These are phyloP conservation scores for Phytophthora kernoviae DNA, from an alignment of 352 stramenopile species.

Conservation along the genomic window DNA sequence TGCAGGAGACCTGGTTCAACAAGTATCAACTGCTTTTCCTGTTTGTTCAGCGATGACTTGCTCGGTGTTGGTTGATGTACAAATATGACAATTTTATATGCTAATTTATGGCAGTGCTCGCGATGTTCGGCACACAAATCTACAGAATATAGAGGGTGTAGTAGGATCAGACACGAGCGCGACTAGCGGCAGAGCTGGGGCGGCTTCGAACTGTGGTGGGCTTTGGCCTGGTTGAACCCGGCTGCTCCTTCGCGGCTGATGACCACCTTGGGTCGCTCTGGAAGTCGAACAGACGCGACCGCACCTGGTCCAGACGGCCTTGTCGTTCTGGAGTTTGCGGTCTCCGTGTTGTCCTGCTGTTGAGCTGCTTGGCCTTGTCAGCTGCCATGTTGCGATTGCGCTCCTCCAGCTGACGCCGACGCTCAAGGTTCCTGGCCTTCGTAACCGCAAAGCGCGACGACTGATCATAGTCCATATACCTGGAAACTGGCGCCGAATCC, in stretches of 20 bases:
- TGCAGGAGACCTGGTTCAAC: too few relatives aligned
- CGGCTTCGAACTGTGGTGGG: conserved; percentile 9
- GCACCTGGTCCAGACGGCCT: conserved; percentile 20
- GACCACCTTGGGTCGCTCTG: conserved; percentile 3
- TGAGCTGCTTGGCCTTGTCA: conserved; percentile 12
- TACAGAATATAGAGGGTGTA: not conserved
- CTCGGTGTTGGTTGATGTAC: too few relatives aligned
- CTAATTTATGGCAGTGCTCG: conserved; percentile 20
- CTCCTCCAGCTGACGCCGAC: conserved; percentile 38
- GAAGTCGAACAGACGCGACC: conserved; percentile 22
- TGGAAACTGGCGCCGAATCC: conserved; percentile 14
- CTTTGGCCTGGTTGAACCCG: conserved; percentile 3
- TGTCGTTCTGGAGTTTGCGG: conserved; percentile 19
- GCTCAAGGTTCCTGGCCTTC: conserved; percentile 43
- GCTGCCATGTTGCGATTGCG: conserved; percentile 26
- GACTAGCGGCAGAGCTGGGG: conserved; percentile 4
- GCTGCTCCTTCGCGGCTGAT: conserved; percentile 4
- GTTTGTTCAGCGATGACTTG: too few relatives aligned
- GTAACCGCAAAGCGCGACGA: conserved; percentile 39
- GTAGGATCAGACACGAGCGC: conserved; percentile 9
- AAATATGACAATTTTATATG: conserved; percentile 19
- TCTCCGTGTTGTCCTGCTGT: conserved; percentile 8
- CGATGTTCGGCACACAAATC: conserved; percentile 1
- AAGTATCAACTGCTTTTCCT: too few relatives aligned
- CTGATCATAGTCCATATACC: conserved; percentile 46